Conservation (phyloP, 106 monocot genomes). For the Xerophyta viscosa region DNA sequence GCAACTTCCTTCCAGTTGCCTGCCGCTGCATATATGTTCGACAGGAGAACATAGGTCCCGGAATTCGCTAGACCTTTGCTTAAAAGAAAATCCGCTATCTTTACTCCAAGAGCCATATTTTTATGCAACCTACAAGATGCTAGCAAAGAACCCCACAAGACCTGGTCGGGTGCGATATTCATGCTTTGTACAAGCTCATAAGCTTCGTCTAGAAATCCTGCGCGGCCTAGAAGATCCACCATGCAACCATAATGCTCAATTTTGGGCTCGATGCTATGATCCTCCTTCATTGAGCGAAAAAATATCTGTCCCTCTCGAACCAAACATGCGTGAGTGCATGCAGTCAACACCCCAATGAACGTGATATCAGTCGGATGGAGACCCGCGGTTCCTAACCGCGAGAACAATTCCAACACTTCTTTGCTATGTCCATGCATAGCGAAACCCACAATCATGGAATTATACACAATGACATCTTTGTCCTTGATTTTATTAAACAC, state of each 20-base stretch:
- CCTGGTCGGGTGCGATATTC: too few relatives aligned
- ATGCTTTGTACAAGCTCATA: conserved; percentile 1
- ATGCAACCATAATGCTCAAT: conserved; percentile 17
- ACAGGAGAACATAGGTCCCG: conserved; percentile 10
- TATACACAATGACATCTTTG: conserved; percentile 14
- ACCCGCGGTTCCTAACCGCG: neutral
- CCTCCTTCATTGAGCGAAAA: conserved; percentile 8
- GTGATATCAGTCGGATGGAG: conserved; percentile 3
- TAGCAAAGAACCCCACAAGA: neutral
- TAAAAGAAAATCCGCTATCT: neutral
- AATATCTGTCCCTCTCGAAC: neutral
- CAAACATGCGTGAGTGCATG: conserved; percentile 11
- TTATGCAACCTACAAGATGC: conserved; percentile 6
- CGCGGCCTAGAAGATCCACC: conserved; percentile 17
- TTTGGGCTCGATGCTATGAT: neutral
- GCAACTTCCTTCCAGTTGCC: conserved; percentile 7
- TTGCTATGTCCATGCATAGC: neutral
- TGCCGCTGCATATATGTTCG: conserved; percentile 5
- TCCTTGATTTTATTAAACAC: conserved; percentile 16
- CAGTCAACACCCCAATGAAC: conserved; percentile 2
- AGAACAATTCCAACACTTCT: neutral
- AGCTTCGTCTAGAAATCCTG: conserved; percentile 7
- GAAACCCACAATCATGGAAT: conserved; percentile 5
- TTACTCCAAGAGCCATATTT: conserved; percentile 2
- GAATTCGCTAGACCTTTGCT: neutral